Conservation (phyloP, 495 filamentous ascomycete genomes). For the Podospora anserina region DNA sequence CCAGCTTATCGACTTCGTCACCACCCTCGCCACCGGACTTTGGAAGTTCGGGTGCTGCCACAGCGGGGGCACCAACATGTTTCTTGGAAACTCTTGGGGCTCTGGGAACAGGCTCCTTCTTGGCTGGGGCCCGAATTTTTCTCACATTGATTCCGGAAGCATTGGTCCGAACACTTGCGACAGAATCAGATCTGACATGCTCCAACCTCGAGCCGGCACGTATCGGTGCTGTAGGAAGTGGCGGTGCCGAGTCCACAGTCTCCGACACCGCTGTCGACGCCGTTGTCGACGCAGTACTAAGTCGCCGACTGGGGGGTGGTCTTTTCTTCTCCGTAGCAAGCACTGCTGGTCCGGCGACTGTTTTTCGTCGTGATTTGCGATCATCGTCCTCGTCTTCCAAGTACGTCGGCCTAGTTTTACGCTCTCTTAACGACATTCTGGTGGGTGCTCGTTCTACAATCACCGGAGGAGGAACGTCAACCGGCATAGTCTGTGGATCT, state of each 20-base stretch:
- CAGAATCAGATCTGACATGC: constrained; percentile 39
- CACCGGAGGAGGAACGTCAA: constrained; percentile 34
- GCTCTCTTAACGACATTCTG: constrained; percentile 68
- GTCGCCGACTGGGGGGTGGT: constrained; percentile 33
- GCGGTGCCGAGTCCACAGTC: constrained; percentile 15
- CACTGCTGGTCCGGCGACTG: constrained; percentile 56
- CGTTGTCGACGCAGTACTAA: constrained; percentile 41
- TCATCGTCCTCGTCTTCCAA: constrained; percentile 53
- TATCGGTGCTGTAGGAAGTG: constrained; percentile 18
- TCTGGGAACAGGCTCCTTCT: constrained; percentile 38
- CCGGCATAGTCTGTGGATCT: constrained; percentile 17
- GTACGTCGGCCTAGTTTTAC: constrained; percentile 53
- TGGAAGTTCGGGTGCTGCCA: not conserved
- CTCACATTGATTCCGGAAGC: constrained; percentile 40
- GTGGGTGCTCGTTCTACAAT: constrained; percentile 42
- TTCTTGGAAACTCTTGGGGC: constrained; percentile 42
- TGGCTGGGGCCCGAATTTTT: constrained; percentile 43
- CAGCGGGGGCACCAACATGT: constrained; percentile 5
- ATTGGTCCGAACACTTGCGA: constrained; percentile 34
- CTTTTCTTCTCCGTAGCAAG: constrained; percentile 43
- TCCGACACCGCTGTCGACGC: constrained; percentile 35
- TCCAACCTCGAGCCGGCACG: constrained; percentile 27
- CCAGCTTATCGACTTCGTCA: constrained; percentile 58
- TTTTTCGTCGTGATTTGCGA: constrained; percentile 59
- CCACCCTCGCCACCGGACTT: constrained; percentile 11